phyloP scores from a whole-genome alignment of 1,139 yeast genomes.

The Sugiyamaella japonica region DNA sequence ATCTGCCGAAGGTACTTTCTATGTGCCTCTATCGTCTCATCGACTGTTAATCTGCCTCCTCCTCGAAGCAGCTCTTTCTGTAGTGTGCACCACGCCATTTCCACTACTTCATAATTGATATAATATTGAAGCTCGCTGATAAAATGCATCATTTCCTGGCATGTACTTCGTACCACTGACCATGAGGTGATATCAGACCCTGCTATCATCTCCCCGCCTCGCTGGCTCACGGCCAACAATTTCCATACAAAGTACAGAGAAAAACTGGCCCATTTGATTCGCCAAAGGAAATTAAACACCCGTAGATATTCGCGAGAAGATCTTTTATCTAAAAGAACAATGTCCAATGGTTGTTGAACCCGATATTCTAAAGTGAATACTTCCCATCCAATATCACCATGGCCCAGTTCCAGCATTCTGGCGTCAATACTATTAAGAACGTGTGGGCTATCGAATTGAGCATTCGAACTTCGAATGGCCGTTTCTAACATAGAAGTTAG shows the following conservation, averaged over 20 bases:
- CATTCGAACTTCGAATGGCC: slow-evolving; percentile 64
- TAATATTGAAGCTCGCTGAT: slow-evolving; percentile 43
- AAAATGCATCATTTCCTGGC: slow-evolving; percentile 43
- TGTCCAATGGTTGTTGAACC: slow-evolving; percentile 54
- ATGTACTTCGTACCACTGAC: slow-evolving; percentile 35
- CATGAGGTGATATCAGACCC: slow-evolving; percentile 28
- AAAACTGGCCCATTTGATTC: slow-evolving; percentile 61
- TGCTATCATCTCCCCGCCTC: slow-evolving; percentile 14
- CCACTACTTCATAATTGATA: slow-evolving; percentile 43
- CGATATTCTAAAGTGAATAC: slow-evolving; percentile 85
- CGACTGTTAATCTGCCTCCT: slow-evolving; percentile 37
- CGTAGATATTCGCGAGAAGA: slow-evolving; percentile 65
- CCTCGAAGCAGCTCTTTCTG: slow-evolving; percentile 31
- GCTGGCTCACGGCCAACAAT: slow-evolving; percentile 34
- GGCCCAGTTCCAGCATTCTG: slow-evolving; percentile 64
- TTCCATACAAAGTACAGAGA: slow-evolving; percentile 54
- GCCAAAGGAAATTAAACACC: slow-evolving; percentile 85
- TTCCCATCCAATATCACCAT: slow-evolving; percentile 78
- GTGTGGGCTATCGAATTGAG: slow-evolving; percentile 47
- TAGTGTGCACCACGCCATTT: slow-evolving; percentile 42
- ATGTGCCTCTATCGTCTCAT: slow-evolving; percentile 42
- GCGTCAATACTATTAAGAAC: slow-evolving; percentile 72
- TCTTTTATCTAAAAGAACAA: slow-evolving; percentile 39
- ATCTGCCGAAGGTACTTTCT: slow-evolving; percentile 39
- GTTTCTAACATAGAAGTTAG: slow-evolving; percentile 65